Percentiles rank a stretch among this genome's conserved stretches.
These are phyloP conservation scores for Monoraphidium neglectum DNA, from an alignment of 139 green algal genomes.

Conservation along the genomic window DNA sequence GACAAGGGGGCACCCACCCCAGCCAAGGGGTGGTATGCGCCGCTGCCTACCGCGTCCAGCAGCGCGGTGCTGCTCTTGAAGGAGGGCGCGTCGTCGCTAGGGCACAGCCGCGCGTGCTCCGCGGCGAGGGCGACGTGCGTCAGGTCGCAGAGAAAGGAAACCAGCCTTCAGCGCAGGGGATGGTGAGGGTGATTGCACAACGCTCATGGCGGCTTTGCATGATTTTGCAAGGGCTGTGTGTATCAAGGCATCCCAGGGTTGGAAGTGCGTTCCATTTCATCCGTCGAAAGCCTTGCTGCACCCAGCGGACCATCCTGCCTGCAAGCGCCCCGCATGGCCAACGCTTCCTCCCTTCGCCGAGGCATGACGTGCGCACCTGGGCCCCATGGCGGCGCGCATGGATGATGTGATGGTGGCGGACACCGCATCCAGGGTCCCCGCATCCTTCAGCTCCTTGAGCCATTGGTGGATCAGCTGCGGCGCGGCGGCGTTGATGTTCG, in stretches of 20 bases:
- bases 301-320: not conserved
- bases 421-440: too few relatives aligned
- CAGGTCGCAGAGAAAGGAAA: constrained; percentile 25
- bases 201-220: not conserved
- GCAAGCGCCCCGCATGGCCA: too few relatives aligned
- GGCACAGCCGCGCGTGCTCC: constrained; percentile 22
- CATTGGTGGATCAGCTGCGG: too few relatives aligned
- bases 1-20: not conserved
- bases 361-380: too few relatives aligned
- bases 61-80: not conserved
- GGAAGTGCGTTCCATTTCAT: not conserved
- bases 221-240: not conserved
- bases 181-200: not conserved
- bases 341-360: too few relatives aligned
- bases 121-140: not conserved
- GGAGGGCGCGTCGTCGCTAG: constrained; percentile 1
- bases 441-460: too few relatives aligned
- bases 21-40: not conserved
- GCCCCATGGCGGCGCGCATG: too few relatives aligned
- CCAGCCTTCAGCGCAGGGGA: constrained; percentile 5
- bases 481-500: too few relatives aligned
- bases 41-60: not conserved
- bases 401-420: too few relatives aligned
- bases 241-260: not conserved
- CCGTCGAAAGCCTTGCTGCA: not conserved